Evolutionary conservation across 306 rosid genomes (phyloP).

Genomic region (Dalbergia cultrata): DNA sequence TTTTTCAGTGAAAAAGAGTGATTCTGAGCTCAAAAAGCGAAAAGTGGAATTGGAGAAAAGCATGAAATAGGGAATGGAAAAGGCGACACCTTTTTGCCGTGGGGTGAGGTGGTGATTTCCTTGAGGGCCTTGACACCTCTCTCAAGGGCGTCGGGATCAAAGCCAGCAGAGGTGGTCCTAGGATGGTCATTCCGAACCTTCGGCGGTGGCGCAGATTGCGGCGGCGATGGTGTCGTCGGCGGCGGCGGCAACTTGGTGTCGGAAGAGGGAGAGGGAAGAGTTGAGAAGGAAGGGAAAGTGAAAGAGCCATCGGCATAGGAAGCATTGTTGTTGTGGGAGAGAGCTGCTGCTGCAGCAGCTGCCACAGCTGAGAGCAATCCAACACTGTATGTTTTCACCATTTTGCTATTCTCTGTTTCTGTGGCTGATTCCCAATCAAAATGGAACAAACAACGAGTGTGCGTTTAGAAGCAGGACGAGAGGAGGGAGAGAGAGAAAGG

Average conservation of each 20-base stretch:
- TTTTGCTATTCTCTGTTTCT: conserved; percentile 14
- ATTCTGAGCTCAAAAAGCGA: no score
- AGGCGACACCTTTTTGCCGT: conserved; percentile 72
- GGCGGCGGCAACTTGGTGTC: conserved; percentile 31
- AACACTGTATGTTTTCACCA: conserved; percentile 67
- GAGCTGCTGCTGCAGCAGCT: conserved; percentile 52
- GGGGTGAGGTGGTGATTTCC: conserved; percentile 61
- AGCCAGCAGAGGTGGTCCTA: conserved; percentile 81
- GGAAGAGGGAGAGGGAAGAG: conserved; percentile 43
- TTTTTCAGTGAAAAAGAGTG: no score
- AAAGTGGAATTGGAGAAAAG: no score
- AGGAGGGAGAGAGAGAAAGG: not conserved
- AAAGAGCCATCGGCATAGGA: conserved; percentile 66
- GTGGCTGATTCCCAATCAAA: no score
- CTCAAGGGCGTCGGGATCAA: conserved; percentile 89
- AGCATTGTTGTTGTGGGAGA: conserved; percentile 38
- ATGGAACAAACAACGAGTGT: not conserved
- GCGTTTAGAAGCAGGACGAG: no score
- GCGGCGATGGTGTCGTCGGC: conserved; percentile 38
- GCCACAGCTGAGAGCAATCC: conserved; percentile 70
- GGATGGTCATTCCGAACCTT: conserved; percentile 84
- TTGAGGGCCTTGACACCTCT: conserved; percentile 72
- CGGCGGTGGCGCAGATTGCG: conserved; percentile 42
- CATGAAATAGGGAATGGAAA: no score
- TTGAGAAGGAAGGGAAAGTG: conserved; percentile 49